These are phyloP conservation scores for Tetracladium setigerum DNA, from an alignment of 495 filamentous ascomycete species.

Conservation along the genomic window DNA sequence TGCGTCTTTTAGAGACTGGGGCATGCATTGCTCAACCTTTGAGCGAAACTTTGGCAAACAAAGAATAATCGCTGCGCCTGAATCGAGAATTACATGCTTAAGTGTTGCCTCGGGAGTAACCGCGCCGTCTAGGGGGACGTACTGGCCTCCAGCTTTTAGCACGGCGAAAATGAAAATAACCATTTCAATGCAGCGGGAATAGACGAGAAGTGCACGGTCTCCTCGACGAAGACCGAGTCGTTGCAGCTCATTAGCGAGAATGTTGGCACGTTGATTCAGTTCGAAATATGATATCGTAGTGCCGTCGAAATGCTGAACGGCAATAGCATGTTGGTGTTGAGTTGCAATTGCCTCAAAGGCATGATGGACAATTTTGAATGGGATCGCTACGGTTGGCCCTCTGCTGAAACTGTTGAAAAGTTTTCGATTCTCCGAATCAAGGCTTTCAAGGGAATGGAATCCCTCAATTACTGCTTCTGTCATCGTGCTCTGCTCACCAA, in stretches of 20 bases:
- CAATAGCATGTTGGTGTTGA: conserved; percentile 18
- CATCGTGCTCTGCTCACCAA: too few relatives aligned
- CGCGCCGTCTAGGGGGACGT: conserved; percentile 39
- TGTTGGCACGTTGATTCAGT: conserved; percentile 25
- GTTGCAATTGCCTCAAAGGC: conserved; percentile 25
- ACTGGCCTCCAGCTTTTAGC: conserved; percentile 41
- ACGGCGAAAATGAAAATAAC: conserved; percentile 39
- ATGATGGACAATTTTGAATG: conserved; percentile 22
- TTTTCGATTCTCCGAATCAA: conserved; percentile 16
- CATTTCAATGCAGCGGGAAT: conserved; percentile 27
- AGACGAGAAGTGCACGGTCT: conserved; percentile 24
- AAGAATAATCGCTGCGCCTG: conserved; percentile 2
- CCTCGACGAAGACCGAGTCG: conserved; percentile 20
- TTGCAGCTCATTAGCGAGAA: conserved; percentile 23
- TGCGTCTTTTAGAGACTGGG: background rate
- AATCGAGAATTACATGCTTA: conserved; percentile 24
- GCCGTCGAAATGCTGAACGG: conserved; percentile 24
- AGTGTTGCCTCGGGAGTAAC: conserved; percentile 27
- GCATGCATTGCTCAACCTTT: background rate
- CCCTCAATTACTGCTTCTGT: too few relatives aligned
- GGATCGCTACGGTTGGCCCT: conserved; percentile 16
- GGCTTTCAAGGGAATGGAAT: conserved; percentile 18
- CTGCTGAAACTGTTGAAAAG: conserved; percentile 24
- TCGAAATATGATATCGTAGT: conserved; percentile 26
- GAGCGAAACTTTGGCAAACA: conserved; percentile 1